phyloP scores from a whole-genome alignment of 805 yeast species.

The Sungouiozyma ichnusensis region DNA sequence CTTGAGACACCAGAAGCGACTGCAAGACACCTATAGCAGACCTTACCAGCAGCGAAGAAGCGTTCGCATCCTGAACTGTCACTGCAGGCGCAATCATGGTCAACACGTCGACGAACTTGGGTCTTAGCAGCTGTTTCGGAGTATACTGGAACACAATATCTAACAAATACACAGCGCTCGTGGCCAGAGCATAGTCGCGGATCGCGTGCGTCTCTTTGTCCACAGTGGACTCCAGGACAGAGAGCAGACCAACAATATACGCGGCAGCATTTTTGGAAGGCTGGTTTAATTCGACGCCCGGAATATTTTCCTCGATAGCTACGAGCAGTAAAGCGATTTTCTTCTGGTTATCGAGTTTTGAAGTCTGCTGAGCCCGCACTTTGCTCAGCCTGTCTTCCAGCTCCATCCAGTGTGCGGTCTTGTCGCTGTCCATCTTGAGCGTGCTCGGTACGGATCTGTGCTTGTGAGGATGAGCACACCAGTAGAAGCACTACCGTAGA shows the following conservation, averaged over 20 bases:
- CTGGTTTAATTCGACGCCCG: slow-evolving; percentile 39
- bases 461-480: too few relatives aligned
- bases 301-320: slow-evolving; percentile 84
- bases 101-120: slow-evolving; percentile 69
- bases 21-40: slow-evolving; percentile 84
- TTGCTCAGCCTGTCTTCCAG: slow-evolving; percentile 54
- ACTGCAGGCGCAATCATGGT: slow-evolving; percentile 74
- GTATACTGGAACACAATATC: slow-evolving; percentile 70
- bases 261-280: slow-evolving; percentile 60
- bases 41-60: slow-evolving; percentile 72
- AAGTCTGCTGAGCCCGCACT: slow-evolving; percentile 59
- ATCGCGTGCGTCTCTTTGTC: slow-evolving; percentile 40
- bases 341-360: slow-evolving; percentile 82
- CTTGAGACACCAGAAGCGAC: slow-evolving; percentile 68
- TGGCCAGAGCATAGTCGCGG: slow-evolving; percentile 53
- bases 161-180: slow-evolving; percentile 68
- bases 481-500: too few relatives aligned
- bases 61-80: slow-evolving; percentile 39
- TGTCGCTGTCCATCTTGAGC: slow-evolving; percentile 25
- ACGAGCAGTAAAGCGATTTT: slow-evolving; percentile 72
- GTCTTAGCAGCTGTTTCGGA: slow-evolving; percentile 55
- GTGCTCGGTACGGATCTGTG: background rate
- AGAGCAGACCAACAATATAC: slow-evolving; percentile 73
- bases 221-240: slow-evolving; percentile 66
- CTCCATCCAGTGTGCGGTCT: slow-evolving; percentile 32